Percentiles rank a stretch among this genome's conserved stretches.
These are phyloP conservation scores for Trichoderma sp. DNA, from an alignment of 2,329 filamentous ascomycete species.

Conservation along the genomic window DNA sequence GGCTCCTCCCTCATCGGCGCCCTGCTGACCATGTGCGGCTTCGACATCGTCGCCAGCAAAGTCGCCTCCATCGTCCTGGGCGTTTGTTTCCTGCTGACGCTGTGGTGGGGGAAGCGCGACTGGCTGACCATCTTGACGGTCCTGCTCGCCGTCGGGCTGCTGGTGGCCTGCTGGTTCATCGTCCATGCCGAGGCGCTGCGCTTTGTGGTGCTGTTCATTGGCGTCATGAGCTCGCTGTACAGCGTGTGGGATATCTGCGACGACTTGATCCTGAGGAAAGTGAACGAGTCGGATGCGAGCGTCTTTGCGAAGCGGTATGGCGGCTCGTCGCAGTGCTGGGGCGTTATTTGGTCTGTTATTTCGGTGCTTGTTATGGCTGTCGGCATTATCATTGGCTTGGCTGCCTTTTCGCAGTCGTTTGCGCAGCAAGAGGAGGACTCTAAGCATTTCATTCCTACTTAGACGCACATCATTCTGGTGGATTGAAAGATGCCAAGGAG, in stretches of 20 bases:
- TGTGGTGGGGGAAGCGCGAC: constrained; percentile 81
- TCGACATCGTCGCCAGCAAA: constrained; percentile 80
- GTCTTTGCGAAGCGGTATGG: constrained; percentile 79
- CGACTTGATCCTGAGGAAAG: constrained; percentile 77
- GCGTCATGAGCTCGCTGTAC: constrained; percentile 80
- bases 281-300: constrained; percentile 78
- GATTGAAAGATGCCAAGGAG: neutral
- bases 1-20: constrained; percentile 78
- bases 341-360: constrained; percentile 75
- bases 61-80: constrained; percentile 74
- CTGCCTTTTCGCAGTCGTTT: constrained; percentile 73
- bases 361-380: constrained; percentile 71
- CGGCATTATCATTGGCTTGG: constrained; percentile 75
- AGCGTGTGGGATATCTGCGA: constrained; percentile 87
- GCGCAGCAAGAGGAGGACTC: constrained; percentile 71
- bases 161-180: constrained; percentile 81
- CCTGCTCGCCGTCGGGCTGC: constrained; percentile 68
- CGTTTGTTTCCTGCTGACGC: constrained; percentile 74
- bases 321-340: constrained; percentile 80
- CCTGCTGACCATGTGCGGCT: constrained; percentile 77
- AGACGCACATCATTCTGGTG: constrained; percentile 6
- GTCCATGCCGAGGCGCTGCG: constrained; percentile 72
- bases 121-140: constrained; percentile 77
- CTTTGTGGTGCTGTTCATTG: constrained; percentile 78
- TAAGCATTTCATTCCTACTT: constrained; percentile 64